Conservation (phyloP, 2,329 filamentous ascomycete genomes). For the Coniochaeta sp. region DNA sequence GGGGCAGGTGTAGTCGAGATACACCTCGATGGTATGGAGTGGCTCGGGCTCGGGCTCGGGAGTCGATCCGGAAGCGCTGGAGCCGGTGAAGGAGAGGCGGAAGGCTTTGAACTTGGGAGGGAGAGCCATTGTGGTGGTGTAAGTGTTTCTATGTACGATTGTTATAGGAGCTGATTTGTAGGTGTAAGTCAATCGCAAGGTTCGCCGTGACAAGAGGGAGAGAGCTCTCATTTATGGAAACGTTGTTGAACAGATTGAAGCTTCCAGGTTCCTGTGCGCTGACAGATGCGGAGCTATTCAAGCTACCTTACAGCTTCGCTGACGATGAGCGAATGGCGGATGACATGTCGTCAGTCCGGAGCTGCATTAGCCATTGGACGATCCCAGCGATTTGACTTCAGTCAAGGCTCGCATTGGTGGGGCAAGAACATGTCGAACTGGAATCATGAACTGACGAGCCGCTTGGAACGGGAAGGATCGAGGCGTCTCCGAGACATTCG, state of each 20-base stretch:
- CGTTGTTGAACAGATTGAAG: background rate
- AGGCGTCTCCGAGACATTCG: background rate
- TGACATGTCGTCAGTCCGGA: conserved; percentile 1
- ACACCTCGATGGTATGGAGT: conserved; percentile 55
- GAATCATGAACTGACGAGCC: no score
- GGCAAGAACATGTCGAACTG: no score
- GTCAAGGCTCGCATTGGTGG: no score
- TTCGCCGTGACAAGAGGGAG: background rate
- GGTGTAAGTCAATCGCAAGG: background rate
- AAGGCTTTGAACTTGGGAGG: conserved; percentile 72
- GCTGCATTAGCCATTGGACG: background rate
- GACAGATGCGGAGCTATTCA: background rate
- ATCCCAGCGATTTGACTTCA: background rate
- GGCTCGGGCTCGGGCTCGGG: conserved; percentile 32
- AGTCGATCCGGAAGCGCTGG: conserved; percentile 22
- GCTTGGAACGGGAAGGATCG: background rate
- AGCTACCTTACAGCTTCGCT: background rate
- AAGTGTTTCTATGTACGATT: background rate
- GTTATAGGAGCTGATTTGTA: background rate
- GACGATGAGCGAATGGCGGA: background rate
- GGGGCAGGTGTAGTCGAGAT: conserved; percentile 89
- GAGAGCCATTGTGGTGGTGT: conserved; percentile 54
- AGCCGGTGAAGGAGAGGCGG: conserved; percentile 44
- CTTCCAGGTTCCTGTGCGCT: background rate
- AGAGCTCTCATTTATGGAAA: background rate